Conservation (phyloP, 768 basidiomycete species). For the Lentinula sp. region DNA sequence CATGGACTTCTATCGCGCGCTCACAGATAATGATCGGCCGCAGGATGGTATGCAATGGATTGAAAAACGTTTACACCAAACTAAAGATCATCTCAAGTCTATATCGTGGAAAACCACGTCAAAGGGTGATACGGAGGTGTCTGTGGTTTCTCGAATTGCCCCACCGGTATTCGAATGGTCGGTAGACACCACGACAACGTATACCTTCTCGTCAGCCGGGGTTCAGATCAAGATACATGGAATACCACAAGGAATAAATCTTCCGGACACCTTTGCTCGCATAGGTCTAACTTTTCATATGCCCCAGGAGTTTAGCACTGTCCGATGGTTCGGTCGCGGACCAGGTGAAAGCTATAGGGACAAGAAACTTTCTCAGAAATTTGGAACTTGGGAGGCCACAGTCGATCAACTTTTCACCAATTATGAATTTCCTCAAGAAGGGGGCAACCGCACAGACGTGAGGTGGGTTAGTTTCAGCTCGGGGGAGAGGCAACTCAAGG, state of each 20-base stretch:
- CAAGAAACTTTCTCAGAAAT: constrained; percentile 5
- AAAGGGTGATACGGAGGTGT: not conserved
- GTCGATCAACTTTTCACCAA: constrained; percentile 24
- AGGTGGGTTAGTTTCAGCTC: constrained; percentile 6
- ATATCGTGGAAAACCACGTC: not conserved
- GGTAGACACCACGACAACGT: constrained; percentile 6
- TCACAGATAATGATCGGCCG: constrained; percentile 8
- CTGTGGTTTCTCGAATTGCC: constrained; percentile 6
- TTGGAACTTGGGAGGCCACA: constrained; percentile 5
- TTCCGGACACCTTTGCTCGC: constrained; percentile 3
- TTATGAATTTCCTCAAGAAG: constrained; percentile 29
- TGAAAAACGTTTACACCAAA: constrained; percentile 5
- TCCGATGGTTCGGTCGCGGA: constrained; percentile 8
- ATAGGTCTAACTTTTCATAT: constrained; percentile 7
- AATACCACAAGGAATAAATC: constrained; percentile 5
- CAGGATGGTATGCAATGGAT: constrained; percentile 6
- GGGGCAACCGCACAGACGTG: constrained; percentile 28
- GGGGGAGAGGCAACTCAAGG: not conserved
- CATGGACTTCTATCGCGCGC: constrained; percentile 7
- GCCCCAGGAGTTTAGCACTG: not conserved
- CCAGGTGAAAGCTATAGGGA: constrained; percentile 8
- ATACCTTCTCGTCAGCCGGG: constrained; percentile 3
- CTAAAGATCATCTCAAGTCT: constrained; percentile 2
- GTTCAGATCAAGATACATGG: not conserved
- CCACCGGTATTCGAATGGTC: constrained; percentile 9